Percentiles rank a stretch among this genome's conserved stretches.
Conservation (phyloP, 495 filamentous ascomycete genomes). For the Eremomyces bilateralis region DNA sequence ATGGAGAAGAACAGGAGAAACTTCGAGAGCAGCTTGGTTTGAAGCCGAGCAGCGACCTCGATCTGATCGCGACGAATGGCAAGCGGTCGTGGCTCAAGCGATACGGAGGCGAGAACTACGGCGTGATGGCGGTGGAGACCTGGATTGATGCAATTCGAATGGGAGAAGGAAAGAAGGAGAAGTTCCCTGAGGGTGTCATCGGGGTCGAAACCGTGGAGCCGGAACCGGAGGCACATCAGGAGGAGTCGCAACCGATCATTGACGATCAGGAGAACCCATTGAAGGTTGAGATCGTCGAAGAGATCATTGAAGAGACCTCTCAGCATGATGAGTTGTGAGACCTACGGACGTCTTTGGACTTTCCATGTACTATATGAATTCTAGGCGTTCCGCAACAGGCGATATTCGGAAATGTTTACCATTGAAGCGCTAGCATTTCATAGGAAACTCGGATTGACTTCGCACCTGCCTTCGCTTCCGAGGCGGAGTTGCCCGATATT, state of each 20-base stretch:
- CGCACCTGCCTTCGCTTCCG: too few relatives aligned
- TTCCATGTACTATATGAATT: too few relatives aligned
- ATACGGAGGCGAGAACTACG: slow-evolving; percentile 36
- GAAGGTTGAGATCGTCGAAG: background rate
- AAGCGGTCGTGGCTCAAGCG: slow-evolving; percentile 69
- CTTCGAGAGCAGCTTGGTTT: slow-evolving; percentile 43
- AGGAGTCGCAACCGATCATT: background rate
- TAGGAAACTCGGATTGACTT: too few relatives aligned
- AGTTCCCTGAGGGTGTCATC: slow-evolving; percentile 36
- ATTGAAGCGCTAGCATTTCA: too few relatives aligned
- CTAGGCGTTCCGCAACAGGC: too few relatives aligned
- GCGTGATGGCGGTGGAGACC: slow-evolving; percentile 38
- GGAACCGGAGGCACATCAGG: background rate
- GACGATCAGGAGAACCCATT: background rate
- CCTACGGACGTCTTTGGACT: background rate
- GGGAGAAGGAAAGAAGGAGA: slow-evolving; percentile 64
- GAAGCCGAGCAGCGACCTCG: slow-evolving; percentile 22
- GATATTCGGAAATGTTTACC: too few relatives aligned
- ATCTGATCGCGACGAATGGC: slow-evolving; percentile 66
- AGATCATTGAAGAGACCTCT: background rate
- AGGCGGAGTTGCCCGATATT: too few relatives aligned
- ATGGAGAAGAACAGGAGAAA: slow-evolving; percentile 31
- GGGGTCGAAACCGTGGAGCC: background rate
- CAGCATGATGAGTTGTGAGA: slow-evolving; percentile 1
- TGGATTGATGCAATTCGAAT: slow-evolving; percentile 81